phyloP scores from a whole-genome alignment of 306 rosid genomes.

The Ochetophila trinervis region DNA sequence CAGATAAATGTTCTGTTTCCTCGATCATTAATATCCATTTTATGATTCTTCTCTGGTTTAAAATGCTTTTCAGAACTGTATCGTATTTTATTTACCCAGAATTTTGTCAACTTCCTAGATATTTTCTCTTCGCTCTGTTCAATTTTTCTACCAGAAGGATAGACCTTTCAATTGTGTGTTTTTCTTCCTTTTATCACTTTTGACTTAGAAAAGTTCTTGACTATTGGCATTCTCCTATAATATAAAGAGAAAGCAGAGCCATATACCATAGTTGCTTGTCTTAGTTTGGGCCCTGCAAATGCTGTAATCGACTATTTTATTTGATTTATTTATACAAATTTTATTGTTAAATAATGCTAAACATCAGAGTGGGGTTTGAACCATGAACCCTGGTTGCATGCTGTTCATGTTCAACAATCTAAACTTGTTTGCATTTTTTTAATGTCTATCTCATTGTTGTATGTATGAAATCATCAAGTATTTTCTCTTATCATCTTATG shows the following conservation, averaged over 20 bases:
- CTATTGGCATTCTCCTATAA: no score
- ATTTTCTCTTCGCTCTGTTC: not conserved
- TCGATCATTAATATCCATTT: no score
- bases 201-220: not conserved
- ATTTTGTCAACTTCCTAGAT: not conserved
- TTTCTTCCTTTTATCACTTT: not conserved
- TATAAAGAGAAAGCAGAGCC: not conserved
- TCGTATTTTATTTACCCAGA: no score
- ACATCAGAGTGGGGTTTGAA: not conserved
- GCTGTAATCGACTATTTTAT: no score
- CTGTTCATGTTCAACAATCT: not conserved
- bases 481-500: not conserved
- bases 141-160: not conserved
- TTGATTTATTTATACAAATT: not conserved
- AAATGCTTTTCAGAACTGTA: no score
- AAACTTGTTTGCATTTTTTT: not conserved
- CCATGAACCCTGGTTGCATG: not conserved
- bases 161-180: not conserved
- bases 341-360: not conserved
- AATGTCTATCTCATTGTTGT: not conserved
- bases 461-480: constrained; percentile 7
- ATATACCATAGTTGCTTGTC: not conserved
- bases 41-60: no score
- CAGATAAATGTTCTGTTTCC: no score
- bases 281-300: no score